Conservation (phyloP, 208 protist species). For the Leishmania aethiopica region DNA sequence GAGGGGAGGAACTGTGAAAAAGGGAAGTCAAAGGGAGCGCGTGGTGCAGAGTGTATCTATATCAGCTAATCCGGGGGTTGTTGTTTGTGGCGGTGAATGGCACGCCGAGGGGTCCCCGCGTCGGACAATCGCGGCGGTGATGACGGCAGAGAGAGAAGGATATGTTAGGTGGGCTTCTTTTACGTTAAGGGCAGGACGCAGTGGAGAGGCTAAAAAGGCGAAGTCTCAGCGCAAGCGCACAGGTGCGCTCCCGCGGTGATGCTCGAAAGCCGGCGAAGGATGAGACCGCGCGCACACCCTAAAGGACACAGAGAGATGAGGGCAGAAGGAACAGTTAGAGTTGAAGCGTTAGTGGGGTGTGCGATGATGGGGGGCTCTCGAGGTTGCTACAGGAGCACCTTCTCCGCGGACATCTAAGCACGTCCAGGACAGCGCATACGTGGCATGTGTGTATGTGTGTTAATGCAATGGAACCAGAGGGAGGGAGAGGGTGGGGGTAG, state of each 20-base stretch:
- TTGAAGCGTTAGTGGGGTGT: neutral
- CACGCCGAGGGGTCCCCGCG: neutral
- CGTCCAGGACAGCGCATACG: neutral
- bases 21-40: too few relatives aligned
- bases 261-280: neutral
- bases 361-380: neutral
- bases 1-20: too few relatives aligned
- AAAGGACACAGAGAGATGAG: neutral
- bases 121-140: neutral
- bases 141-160: neutral
- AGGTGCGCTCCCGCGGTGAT: neutral
- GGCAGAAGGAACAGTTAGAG: neutral
- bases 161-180: neutral
- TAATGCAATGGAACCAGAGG: neutral
- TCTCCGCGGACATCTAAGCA: constrained; percentile 7
- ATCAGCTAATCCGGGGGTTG: neutral
- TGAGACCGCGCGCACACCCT: neutral
- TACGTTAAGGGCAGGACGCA: neutral
- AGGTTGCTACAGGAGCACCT: constrained; percentile 1
- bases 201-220: neutral
- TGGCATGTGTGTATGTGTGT: neutral
- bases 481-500: neutral
- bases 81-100: neutral
- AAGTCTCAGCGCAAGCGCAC: neutral
- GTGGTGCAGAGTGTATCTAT: neutral